These are phyloP conservation scores for Solanum verrucosum DNA, from an alignment of 257 asterid genomes.

Conservation along the genomic window DNA sequence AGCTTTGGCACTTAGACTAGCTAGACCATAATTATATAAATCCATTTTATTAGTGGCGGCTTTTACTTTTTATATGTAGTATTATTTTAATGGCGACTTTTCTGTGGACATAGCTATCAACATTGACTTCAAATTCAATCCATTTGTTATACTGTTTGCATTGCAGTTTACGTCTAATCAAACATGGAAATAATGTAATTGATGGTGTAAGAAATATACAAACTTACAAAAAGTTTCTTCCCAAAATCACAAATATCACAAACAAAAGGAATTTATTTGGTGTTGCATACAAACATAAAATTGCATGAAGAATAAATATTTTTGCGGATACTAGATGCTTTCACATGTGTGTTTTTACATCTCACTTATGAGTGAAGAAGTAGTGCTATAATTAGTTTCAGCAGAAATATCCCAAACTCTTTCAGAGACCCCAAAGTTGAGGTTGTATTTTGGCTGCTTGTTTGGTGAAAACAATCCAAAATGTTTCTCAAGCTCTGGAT, in stretches of 20 bases:
- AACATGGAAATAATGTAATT: not conserved
- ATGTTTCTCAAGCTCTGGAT: not conserved
- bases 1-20: too few relatives aligned
- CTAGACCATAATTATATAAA: too few relatives aligned
- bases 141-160: too few relatives aligned
- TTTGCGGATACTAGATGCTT: not conserved
- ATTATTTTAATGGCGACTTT: not conserved
- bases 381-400: not conserved
- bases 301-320: not conserved
- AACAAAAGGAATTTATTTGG: not conserved
- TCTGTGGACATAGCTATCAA: not conserved
- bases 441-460: conserved; percentile 18
- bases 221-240: not conserved
- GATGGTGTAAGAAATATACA: not conserved
- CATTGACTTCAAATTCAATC: not conserved
- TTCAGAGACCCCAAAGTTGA: not conserved
- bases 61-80: not conserved
- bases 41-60: not conserved
- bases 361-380: not conserved
- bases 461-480: not conserved
- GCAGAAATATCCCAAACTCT: not conserved
- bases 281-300: not conserved
- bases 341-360: not conserved
- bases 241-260: not conserved
- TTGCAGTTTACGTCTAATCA: not conserved